These are phyloP conservation scores for Gastrodia elata DNA, from an alignment of 106 monocot species.

Conservation along the genomic window DNA sequence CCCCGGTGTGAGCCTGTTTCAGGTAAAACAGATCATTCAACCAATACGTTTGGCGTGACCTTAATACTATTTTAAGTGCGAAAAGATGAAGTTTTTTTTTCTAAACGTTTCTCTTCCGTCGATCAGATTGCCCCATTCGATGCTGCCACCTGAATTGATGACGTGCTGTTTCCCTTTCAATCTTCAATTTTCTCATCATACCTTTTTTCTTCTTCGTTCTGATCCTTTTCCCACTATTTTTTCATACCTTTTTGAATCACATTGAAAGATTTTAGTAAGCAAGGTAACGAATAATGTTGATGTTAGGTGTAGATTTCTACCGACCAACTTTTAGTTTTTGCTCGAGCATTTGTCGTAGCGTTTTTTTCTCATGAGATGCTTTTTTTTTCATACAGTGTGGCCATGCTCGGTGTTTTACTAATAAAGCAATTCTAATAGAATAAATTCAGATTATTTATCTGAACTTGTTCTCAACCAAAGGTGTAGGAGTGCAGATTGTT, in stretches of 20 bases:
- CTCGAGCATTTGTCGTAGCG: neutral
- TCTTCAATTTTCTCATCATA: neutral
- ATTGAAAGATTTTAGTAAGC: neutral
- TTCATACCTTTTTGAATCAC: neutral
- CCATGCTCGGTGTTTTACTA: neutral
- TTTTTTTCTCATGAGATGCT: neutral
- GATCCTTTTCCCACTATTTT: neutral
- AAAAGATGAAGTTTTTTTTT: neutral
- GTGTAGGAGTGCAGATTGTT: no score
- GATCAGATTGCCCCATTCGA: neutral
- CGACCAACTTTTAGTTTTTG: neutral
- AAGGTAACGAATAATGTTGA: neutral
- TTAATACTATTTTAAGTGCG: slow-evolving; percentile 1
- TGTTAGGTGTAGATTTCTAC: neutral
- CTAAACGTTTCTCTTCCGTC: neutral
- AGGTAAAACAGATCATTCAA: slow-evolving; percentile 18
- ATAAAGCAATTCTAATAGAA: neutral
- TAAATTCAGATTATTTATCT: neutral
- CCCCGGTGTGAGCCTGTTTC: slow-evolving; percentile 14
- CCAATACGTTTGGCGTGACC: neutral
- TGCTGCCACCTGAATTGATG: neutral
- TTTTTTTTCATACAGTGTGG: neutral
- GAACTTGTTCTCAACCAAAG: neutral
- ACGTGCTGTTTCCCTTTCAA: neutral
- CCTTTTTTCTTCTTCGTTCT: neutral